Conservation (phyloP, 257 asterid species). For the Euphrasia confusa region DNA sequence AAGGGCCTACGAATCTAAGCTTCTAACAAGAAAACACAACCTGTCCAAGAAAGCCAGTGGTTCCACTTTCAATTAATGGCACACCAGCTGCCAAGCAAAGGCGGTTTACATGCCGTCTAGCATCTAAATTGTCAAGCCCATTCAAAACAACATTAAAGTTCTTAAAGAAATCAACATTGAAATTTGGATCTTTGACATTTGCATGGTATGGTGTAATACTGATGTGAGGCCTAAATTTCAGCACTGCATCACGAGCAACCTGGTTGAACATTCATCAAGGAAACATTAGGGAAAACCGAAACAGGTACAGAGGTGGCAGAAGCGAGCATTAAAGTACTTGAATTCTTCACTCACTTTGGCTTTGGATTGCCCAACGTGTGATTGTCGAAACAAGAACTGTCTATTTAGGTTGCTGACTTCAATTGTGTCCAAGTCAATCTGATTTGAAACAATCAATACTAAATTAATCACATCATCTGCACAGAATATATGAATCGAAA, state of each 20-base stretch:
- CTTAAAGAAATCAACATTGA: conserved; percentile 92
- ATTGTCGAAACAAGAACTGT: conserved; percentile 88
- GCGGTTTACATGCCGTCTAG: conserved; percentile 98
- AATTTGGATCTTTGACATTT: conserved; percentile 79
- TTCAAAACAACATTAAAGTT: conserved; percentile 81
- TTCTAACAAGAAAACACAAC: conserved; percentile 39
- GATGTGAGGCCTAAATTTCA: conserved; percentile 83
- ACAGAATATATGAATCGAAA: conserved; percentile 1
- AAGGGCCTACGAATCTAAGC: conserved; percentile 1
- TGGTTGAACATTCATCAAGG: conserved; percentile 34
- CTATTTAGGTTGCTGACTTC: conserved; percentile 99
- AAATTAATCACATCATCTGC: conserved; percentile 18
- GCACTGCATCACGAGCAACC: conserved; percentile 98
- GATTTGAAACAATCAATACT: conserved; percentile 32
- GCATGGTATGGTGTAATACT: conserved; percentile 91
- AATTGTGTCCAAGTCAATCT: conserved; percentile 98
- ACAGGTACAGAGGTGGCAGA: background rate
- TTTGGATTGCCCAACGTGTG: conserved; percentile 96
- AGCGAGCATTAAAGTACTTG: conserved; percentile 15
- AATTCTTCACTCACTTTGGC: conserved; percentile 64
- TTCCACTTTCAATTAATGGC: conserved; percentile 96
- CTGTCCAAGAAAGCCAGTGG: conserved; percentile 99
- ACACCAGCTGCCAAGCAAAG: conserved; percentile 94
- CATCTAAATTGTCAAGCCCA: conserved; percentile 98
- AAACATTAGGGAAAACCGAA: conserved; percentile 19